These are phyloP conservation scores for Albifimbria verrucaria DNA, from an alignment of 2,329 filamentous ascomycete species.

Conservation along the genomic window DNA sequence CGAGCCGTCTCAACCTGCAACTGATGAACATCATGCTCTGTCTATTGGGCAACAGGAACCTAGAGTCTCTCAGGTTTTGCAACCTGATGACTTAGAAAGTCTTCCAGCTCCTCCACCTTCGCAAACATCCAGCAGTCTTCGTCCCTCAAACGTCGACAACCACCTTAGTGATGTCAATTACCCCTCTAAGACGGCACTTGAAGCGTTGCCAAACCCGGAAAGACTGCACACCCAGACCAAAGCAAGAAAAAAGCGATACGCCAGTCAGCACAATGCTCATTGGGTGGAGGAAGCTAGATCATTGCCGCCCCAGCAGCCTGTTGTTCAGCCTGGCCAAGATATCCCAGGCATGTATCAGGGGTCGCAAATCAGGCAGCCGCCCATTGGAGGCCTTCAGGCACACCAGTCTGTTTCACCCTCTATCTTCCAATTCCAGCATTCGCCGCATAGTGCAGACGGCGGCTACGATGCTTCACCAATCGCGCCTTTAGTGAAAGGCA, in stretches of 20 bases:
- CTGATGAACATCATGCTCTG: too few relatives aligned
- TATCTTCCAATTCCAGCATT: neutral
- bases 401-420: neutral
- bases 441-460: neutral
- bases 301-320: neutral
- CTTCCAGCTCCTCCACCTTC: neutral
- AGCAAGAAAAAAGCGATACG: neutral
- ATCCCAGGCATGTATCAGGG: too few relatives aligned
- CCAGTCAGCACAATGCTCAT: neutral
- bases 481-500: neutral
- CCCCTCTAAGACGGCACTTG: too few relatives aligned
- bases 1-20: too few relatives aligned
- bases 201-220: too few relatives aligned
- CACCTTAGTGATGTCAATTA: too few relatives aligned
- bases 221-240: too few relatives aligned
- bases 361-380: neutral
- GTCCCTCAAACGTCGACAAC: neutral
- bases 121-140: neutral
- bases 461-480: neutral
- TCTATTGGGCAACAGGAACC: too few relatives aligned
- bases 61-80: too few relatives aligned
- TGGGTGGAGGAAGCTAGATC: neutral
- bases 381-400: neutral
- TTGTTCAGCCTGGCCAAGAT: neutral
- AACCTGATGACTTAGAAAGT: too few relatives aligned